These are phyloP conservation scores for Globisporangium middletonii DNA, from an alignment of 352 stramenopile genomes.

Conservation along the genomic window DNA sequence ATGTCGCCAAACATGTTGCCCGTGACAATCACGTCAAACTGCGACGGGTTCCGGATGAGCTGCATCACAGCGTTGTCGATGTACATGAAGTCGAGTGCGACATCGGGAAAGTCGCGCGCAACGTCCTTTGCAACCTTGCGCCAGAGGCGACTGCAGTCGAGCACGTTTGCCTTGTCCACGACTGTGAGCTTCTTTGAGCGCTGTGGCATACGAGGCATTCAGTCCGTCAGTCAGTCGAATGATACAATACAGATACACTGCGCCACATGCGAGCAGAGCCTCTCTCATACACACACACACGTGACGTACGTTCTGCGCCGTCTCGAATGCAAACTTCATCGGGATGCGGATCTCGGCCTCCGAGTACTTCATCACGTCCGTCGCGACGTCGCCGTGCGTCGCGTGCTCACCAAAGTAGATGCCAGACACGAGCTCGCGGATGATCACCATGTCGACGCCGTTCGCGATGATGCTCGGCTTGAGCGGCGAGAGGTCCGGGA, in stretches of 20 bases:
- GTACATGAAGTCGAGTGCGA: slow-evolving; percentile 97
- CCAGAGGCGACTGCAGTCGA: slow-evolving; percentile 94
- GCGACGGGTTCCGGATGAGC: slow-evolving; percentile 96
- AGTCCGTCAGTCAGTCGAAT: not conserved
- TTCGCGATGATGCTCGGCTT: slow-evolving; percentile 95
- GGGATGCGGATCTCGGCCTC: slow-evolving; percentile 88
- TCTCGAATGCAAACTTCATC: slow-evolving; percentile 85
- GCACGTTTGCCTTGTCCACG: slow-evolving; percentile 99
- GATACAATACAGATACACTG: not conserved
- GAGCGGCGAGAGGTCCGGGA: slow-evolving; percentile 95
- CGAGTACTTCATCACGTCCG: slow-evolving; percentile 98
- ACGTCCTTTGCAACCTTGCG: slow-evolving; percentile 90
- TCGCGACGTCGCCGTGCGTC: slow-evolving; percentile 58
- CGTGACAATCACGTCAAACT: slow-evolving; percentile 99
- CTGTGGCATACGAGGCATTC: slow-evolving; percentile 67
- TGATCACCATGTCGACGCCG: slow-evolving; percentile 98
- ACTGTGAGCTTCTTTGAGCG: slow-evolving; percentile 93
- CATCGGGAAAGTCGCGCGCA: slow-evolving; percentile 88
- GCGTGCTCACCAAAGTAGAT: slow-evolving; percentile 97
- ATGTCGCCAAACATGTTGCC: slow-evolving; percentile 99
- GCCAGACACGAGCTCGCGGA: slow-evolving; percentile 97
- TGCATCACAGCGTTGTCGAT: slow-evolving; percentile 99
- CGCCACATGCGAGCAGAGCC: not conserved
- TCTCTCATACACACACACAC: not conserved
- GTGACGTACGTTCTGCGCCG: slow-evolving; percentile 56